Percentiles rank a stretch among this genome's conserved stretches.
These are phyloP conservation scores for Telopea speciosissima DNA, from an alignment of 177 flowering plant species.

Conservation along the genomic window DNA sequence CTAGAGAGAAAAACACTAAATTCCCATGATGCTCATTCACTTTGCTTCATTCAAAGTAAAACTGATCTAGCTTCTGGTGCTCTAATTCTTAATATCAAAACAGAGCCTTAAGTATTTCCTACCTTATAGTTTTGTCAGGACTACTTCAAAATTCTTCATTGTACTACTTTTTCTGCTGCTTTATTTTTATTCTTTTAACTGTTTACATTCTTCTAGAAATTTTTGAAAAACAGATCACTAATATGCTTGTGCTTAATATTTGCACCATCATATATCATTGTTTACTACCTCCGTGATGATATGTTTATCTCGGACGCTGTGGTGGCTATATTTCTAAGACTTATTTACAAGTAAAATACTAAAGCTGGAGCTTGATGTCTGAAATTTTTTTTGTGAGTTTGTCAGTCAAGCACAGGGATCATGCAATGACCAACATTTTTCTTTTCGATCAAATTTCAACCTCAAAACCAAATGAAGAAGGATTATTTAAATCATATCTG, in stretches of 20 bases:
- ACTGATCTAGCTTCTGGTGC: too few relatives aligned
- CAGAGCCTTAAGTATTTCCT: not conserved
- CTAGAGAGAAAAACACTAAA: too few relatives aligned
- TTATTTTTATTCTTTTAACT: not conserved
- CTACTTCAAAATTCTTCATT: not conserved
- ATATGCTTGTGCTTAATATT: too few relatives aligned
- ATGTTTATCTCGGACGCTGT: not conserved
- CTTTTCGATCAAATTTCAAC: too few relatives aligned
- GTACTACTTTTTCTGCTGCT: too few relatives aligned
- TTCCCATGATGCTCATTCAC: not conserved
- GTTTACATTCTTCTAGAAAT: not conserved
- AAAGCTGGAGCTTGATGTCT: not conserved
- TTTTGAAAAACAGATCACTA: not conserved
- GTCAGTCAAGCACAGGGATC: not conserved
- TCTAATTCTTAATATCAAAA: too few relatives aligned
- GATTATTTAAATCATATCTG: too few relatives aligned
- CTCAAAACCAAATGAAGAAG: too few relatives aligned
- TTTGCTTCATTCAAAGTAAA: too few relatives aligned
- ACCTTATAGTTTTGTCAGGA: not conserved
- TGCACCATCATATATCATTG: not conserved
- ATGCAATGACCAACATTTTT: not conserved
- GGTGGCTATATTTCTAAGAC: too few relatives aligned
- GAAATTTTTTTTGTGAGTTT: not conserved
- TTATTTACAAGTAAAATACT: not conserved
- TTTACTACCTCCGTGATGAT: not conserved